phyloP scores from a whole-genome alignment of 1,284 basidiomycete species.

The Puccinia brachypodii region DNA sequence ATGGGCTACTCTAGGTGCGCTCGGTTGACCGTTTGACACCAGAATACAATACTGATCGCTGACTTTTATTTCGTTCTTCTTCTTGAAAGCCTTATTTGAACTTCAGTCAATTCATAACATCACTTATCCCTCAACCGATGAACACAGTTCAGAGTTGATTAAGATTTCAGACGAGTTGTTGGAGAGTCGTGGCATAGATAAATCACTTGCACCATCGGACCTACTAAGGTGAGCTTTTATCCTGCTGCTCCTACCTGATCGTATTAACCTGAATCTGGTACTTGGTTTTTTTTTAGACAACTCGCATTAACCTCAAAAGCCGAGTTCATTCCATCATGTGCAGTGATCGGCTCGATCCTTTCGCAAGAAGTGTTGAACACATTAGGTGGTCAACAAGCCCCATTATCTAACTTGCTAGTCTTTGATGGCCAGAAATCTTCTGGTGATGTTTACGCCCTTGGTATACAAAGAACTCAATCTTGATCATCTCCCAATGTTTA shows the following conservation, averaged over 20 bases:
- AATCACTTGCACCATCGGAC: neutral
- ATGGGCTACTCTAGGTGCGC: conserved; percentile 71
- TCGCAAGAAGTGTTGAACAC: conserved; percentile 93
- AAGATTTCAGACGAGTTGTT: conserved; percentile 26
- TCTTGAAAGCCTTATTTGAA: conserved; percentile 72
- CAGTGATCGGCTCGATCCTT: conserved; percentile 87
- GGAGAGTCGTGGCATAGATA: neutral
- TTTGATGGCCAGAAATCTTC: conserved; percentile 64
- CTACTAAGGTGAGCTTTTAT: conserved; percentile 21
- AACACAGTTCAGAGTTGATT: conserved; percentile 15
- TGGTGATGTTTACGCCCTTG: conserved; percentile 43
- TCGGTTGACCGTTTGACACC: neutral
- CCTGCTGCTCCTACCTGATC: neutral
- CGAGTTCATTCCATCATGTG: conserved; percentile 84
- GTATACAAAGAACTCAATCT: conserved; percentile 17
- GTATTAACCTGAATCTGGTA: neutral
- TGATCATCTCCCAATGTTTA: too few species aligned
- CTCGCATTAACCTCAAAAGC: conserved; percentile 70
- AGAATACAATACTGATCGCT: conserved; percentile 22
- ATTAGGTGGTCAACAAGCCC: conserved; percentile 81
- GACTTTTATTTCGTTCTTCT: neutral
- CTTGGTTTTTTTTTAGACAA: conserved; percentile 63
- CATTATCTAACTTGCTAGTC: conserved; percentile 87
- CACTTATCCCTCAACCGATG: neutral
- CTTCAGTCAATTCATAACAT: conserved; percentile 55